Conservation (phyloP, 73 alveolate genomes). For the Paramecium tetraurelia region DNA sequence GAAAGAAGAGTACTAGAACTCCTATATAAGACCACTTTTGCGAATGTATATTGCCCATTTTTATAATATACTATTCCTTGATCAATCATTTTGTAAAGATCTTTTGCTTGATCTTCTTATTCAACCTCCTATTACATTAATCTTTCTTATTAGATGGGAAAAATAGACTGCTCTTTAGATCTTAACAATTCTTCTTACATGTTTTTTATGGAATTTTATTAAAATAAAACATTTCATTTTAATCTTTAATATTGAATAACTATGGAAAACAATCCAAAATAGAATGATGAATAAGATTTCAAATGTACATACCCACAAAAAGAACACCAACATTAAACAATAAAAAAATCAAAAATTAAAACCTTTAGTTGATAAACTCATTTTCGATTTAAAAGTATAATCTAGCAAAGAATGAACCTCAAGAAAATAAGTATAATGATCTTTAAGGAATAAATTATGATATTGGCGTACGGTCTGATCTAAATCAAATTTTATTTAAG, state of each 20-base stretch:
- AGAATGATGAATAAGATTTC: neutral
- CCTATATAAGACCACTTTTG: neutral
- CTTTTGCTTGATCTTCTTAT: neutral
- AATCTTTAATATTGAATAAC: neutral
- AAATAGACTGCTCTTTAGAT: neutral
- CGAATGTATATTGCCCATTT: neutral
- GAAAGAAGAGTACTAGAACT: neutral
- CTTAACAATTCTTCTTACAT: neutral
- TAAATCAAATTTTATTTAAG: too few relatives aligned
- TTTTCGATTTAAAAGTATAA: too few relatives aligned
- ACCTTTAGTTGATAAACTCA: too few relatives aligned
- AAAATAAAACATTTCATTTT: neutral
- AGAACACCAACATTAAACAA: neutral
- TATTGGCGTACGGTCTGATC: too few relatives aligned
- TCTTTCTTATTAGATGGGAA: neutral
- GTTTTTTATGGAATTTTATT: neutral
- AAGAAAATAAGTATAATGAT: too few relatives aligned
- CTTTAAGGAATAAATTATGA: too few relatives aligned
- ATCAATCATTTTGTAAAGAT: neutral
- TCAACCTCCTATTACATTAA: neutral
- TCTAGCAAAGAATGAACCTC: too few relatives aligned
- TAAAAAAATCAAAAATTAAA: too few relatives aligned
- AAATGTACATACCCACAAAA: neutral
- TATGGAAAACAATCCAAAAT: neutral
- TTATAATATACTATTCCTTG: neutral